phyloP scores from a whole-genome alignment of 2,329 filamentous ascomycete species.

The Aspergillus sp. region DNA sequence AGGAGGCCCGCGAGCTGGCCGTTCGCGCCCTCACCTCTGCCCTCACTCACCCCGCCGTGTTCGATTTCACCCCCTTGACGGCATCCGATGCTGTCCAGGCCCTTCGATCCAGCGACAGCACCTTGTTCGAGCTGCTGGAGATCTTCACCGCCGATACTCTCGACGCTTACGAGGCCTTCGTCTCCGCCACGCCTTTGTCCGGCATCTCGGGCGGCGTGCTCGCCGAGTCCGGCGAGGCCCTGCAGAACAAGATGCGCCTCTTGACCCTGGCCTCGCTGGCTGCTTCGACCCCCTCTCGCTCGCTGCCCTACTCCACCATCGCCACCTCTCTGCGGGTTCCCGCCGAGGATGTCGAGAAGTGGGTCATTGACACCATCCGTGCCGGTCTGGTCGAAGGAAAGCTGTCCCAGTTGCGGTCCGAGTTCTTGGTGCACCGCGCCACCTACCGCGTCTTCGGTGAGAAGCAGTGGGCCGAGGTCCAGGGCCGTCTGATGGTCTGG shows the following conservation, averaged over 20 bases:
- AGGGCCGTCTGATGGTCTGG: slow-evolving; percentile 88
- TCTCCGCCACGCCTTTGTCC: slow-evolving; percentile 56
- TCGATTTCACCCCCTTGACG: slow-evolving; percentile 72
- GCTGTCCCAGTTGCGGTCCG: slow-evolving; percentile 85
- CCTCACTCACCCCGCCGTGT: slow-evolving; percentile 65
- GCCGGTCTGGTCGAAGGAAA: slow-evolving; percentile 95
- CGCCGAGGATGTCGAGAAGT: slow-evolving; percentile 85
- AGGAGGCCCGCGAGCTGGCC: slow-evolving; percentile 59
- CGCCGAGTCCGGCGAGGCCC: slow-evolving; percentile 70
- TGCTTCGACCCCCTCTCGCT: slow-evolving; percentile 76
- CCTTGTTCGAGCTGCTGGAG: slow-evolving; percentile 88
- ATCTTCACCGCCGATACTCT: slow-evolving; percentile 93
- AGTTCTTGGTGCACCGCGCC: slow-evolving; percentile 93
- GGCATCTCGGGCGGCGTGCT: slow-evolving; percentile 80
- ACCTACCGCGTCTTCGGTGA: slow-evolving; percentile 97
- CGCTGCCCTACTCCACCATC: slow-evolving; percentile 85
- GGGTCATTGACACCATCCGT: slow-evolving; percentile 98
- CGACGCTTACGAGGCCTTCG: slow-evolving; percentile 94
- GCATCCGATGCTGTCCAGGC: slow-evolving; percentile 77
- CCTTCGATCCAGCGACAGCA: slow-evolving; percentile 77
- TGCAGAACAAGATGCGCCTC: slow-evolving; percentile 94
- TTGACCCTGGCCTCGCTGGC: slow-evolving; percentile 89
- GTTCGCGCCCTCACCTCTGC: slow-evolving; percentile 66
- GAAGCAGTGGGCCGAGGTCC: slow-evolving; percentile 97
- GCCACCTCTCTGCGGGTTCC: slow-evolving; percentile 81